These are phyloP conservation scores for Inonotus hispidus DNA, from an alignment of 1,284 basidiomycete species.

Conservation along the genomic window DNA sequence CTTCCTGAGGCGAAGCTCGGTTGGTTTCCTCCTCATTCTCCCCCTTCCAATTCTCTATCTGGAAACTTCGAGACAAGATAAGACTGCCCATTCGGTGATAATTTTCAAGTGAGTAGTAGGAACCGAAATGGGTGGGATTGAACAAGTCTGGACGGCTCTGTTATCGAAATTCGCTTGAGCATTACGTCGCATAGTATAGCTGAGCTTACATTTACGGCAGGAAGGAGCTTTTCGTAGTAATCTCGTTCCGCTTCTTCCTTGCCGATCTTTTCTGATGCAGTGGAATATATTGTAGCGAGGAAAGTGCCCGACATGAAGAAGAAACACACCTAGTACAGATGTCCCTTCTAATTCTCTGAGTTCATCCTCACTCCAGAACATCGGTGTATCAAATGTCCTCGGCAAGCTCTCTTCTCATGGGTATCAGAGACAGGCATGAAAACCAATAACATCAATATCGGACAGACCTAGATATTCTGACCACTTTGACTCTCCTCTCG, in stretches of 20 bases:
- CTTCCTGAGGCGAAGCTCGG: not conserved
- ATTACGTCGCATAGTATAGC: not conserved
- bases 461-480: conserved; percentile 53
- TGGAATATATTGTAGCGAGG: not conserved
- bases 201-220: conserved; percentile 54
- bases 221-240: conserved; percentile 62
- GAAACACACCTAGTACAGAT: conserved; percentile 68
- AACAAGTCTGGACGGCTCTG: conserved; percentile 74
- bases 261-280: conserved; percentile 74
- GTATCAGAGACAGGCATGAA: not conserved
- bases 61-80: conserved; percentile 90
- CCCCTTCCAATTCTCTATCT: conserved; percentile 56
- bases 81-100: conserved; percentile 92
- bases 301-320: not conserved
- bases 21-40: conserved; percentile 29
- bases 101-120: conserved; percentile 64
- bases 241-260: conserved; percentile 77
- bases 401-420: conserved; percentile 56
- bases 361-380: conserved; percentile 87
- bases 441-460: conserved; percentile 6
- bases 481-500: conserved; percentile 63
- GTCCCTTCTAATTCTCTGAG: conserved; percentile 79
- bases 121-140: conserved; percentile 37
- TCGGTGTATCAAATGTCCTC: conserved; percentile 78
- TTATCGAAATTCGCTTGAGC: conserved; percentile 5